phyloP scores from a whole-genome alignment of 1,284 basidiomycete genomes.

The Meripilus lineatus region DNA sequence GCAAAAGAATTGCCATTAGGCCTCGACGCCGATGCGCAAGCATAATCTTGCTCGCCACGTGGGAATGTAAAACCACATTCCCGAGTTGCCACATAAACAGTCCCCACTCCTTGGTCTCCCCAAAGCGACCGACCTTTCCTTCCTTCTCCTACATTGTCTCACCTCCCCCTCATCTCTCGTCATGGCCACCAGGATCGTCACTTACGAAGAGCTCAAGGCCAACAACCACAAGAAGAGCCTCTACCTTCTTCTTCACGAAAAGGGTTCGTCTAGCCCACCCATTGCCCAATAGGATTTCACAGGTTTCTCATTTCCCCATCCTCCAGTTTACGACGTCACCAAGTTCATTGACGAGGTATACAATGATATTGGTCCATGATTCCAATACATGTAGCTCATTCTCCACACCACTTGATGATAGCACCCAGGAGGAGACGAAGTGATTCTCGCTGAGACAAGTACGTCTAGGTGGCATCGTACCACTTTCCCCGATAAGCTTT shows the following conservation, averaged over 20 bases:
- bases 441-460: constrained; percentile 91
- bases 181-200: constrained; percentile 52
- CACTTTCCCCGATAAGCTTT: constrained; percentile 9
- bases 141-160: constrained; percentile 14
- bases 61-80: constrained; percentile 8
- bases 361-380: constrained; percentile 10
- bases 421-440: constrained; percentile 98
- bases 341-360: constrained; percentile 95
- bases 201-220: constrained; percentile 69
- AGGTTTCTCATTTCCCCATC: constrained; percentile 28
- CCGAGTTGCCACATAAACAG: constrained; percentile 9
- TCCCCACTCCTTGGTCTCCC: constrained; percentile 2
- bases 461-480: no score
- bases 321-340: constrained; percentile 89
- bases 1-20: no score
- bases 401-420: constrained; percentile 26
- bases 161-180: constrained; percentile 18
- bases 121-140: constrained; percentile 7
- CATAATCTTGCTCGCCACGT: constrained; percentile 13
- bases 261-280: constrained; percentile 48
- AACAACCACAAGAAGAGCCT: constrained; percentile 72
- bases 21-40: no score
- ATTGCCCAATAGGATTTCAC: constrained; percentile 29
- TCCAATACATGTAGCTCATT: background rate
- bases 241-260: constrained; percentile 79